Evolutionary conservation across 306 rosid genomes (phyloP).

Genomic region (Cajanus cajan): DNA sequence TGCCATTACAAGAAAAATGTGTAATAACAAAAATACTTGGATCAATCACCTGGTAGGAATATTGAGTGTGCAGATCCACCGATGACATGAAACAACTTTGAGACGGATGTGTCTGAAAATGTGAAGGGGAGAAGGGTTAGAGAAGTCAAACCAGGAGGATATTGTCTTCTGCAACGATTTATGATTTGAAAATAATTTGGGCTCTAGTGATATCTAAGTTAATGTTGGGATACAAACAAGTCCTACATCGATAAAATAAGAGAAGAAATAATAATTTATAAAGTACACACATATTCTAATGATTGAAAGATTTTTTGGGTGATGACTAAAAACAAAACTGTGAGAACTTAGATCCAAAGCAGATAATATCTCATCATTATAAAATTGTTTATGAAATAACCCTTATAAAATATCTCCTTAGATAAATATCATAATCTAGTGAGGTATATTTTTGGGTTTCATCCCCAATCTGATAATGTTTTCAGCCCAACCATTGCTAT

Average conservation of each 20-base stretch:
- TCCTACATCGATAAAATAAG: no score
- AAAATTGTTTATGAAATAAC: no score
- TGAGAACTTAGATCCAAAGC: no score
- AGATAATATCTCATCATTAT: no score
- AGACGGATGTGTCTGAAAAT: slow-evolving; percentile 79
- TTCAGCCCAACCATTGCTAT: background rate
- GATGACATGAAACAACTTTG: slow-evolving; percentile 93
- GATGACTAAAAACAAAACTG: no score
- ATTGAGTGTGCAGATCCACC: slow-evolving; percentile 84
- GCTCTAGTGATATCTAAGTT: background rate
- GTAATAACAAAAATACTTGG: background rate
- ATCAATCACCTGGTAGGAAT: slow-evolving; percentile 71
- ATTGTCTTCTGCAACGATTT: background rate
- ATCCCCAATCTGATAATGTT: background rate
- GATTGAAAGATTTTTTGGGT: no score
- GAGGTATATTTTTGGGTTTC: background rate
- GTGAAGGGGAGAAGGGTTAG: slow-evolving; percentile 15
- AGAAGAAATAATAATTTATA: no score
- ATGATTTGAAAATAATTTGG: background rate
- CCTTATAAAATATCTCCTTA: no score
- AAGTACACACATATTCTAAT: no score
- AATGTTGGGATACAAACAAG: background rate
- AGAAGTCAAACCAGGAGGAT: slow-evolving; percentile 18
- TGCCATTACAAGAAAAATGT: slow-evolving; percentile 9
- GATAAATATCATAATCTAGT: no score